Conservation (phyloP, 2,329 filamentous ascomycete genomes). For the Phyllachora maydis region DNA sequence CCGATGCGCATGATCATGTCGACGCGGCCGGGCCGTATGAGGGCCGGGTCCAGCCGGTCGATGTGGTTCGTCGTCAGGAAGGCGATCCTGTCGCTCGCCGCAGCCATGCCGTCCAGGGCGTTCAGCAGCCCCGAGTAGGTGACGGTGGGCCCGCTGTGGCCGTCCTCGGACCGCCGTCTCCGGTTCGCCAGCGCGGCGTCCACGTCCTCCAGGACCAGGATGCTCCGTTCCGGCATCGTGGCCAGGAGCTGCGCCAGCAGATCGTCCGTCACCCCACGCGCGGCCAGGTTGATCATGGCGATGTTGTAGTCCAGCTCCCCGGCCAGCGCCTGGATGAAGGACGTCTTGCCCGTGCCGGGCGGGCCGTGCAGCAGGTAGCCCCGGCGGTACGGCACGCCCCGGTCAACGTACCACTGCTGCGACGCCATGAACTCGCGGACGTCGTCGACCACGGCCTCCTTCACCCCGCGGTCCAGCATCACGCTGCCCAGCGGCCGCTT, state of each 20-base stretch:
- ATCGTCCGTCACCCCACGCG: slow-evolving; percentile 78
- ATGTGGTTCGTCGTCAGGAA: slow-evolving; percentile 93
- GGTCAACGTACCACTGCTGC: slow-evolving; percentile 75
- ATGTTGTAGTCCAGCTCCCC: slow-evolving; percentile 87
- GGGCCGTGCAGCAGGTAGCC: slow-evolving; percentile 82
- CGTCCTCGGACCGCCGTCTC: slow-evolving; percentile 55
- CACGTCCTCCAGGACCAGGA: slow-evolving; percentile 74
- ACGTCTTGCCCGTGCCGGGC: slow-evolving; percentile 82
- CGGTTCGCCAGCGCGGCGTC: slow-evolving; percentile 81
- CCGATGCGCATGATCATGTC: slow-evolving; percentile 86
- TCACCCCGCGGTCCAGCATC: slow-evolving; percentile 64
- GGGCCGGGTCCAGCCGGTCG: slow-evolving; percentile 68
- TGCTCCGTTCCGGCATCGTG: slow-evolving; percentile 62
- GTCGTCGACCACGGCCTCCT: slow-evolving; percentile 61
- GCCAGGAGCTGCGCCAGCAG: slow-evolving; percentile 70
- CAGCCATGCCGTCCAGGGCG: slow-evolving; percentile 77
- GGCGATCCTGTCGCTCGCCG: slow-evolving; percentile 80
- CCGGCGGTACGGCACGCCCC: slow-evolving; percentile 82
- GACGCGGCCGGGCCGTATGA: slow-evolving; percentile 79
- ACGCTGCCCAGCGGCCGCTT: slow-evolving; percentile 82
- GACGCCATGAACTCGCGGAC: slow-evolving; percentile 64
- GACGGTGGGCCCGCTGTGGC: slow-evolving; percentile 71
- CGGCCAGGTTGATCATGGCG: slow-evolving; percentile 78
- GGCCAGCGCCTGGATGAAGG: slow-evolving; percentile 87
- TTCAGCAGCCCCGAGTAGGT: slow-evolving; percentile 87